Percentiles rank a stretch among this genome's conserved stretches.
Conservation (phyloP, 106 monocot species). For the Amphibolis antarctica region DNA sequence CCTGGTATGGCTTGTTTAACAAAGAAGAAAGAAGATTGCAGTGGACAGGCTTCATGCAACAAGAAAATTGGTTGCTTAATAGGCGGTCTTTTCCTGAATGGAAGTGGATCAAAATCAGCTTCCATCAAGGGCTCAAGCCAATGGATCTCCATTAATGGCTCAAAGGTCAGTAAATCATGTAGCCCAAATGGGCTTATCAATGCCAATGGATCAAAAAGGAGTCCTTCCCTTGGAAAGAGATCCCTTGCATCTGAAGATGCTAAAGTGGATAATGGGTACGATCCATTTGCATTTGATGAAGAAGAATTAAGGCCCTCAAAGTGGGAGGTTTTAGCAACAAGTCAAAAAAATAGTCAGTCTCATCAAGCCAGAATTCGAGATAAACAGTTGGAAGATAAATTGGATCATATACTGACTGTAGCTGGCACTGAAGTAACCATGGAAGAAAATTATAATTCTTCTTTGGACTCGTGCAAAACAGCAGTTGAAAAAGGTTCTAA, state of each 20-base stretch:
- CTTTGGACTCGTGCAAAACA: background rate
- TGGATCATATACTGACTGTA: slow-evolving; percentile 8
- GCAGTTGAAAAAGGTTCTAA: slow-evolving; percentile 35
- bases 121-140: slow-evolving; percentile 27
- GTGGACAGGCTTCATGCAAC: slow-evolving; percentile 22
- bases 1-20: slow-evolving; percentile 10
- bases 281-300: slow-evolving; percentile 92
- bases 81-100: slow-evolving; percentile 20
- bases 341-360: slow-evolving; percentile 26
- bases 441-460: slow-evolving; percentile 18
- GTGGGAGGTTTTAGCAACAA: slow-evolving; percentile 51
- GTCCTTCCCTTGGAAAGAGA: slow-evolving; percentile 20
- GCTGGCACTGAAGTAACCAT: slow-evolving; percentile 16
- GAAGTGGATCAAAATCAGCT: slow-evolving; percentile 23
- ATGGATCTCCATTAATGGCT: slow-evolving; percentile 55
- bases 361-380: slow-evolving; percentile 9
- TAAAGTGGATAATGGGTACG: slow-evolving; percentile 18
- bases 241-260: slow-evolving; percentile 23
- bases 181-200: background rate
- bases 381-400: slow-evolving; percentile 23
- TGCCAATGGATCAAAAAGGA: slow-evolving; percentile 1
- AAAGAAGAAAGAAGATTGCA: slow-evolving; percentile 5
- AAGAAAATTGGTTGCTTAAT: slow-evolving; percentile 16
- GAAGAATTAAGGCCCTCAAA: slow-evolving; percentile 58
- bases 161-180: slow-evolving; percentile 13